Conservation (phyloP, 1,139 yeast genomes). For the Debaryomyces subglobosus region DNA sequence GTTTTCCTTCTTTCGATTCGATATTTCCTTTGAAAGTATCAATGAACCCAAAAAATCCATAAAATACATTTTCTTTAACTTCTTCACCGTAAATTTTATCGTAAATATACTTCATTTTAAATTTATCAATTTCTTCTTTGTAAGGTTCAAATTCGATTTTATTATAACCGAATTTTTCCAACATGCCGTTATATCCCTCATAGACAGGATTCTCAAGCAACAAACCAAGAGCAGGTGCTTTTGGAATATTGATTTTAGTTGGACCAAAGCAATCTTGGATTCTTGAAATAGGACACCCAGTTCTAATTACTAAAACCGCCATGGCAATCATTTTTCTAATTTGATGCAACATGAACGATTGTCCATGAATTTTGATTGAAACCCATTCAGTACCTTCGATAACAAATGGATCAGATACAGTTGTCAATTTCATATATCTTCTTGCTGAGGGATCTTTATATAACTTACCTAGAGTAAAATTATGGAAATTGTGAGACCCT, state of each 20-base stretch:
- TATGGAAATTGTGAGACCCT: constrained; percentile 94
- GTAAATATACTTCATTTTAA: constrained; percentile 86
- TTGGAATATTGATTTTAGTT: constrained; percentile 84
- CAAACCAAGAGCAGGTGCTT: constrained; percentile 95
- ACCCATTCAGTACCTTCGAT: constrained; percentile 97
- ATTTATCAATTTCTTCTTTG: constrained; percentile 72
- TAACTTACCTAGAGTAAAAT: constrained; percentile 88
- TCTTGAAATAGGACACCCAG: constrained; percentile 78
- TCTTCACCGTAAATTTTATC: constrained; percentile 93
- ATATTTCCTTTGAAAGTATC: constrained; percentile 61
- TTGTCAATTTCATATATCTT: constrained; percentile 77
- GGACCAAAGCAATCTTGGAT: constrained; percentile 79
- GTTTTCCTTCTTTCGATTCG: constrained; percentile 34
- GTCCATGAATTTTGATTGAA: constrained; percentile 95
- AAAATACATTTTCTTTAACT: constrained; percentile 80
- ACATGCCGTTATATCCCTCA: constrained; percentile 75
- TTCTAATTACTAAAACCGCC: constrained; percentile 84
- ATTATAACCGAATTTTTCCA: constrained; percentile 79
- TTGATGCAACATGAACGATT: constrained; percentile 97
- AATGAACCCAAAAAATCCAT: constrained; percentile 85
- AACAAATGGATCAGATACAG: constrained; percentile 87
- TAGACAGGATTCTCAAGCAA: constrained; percentile 90
- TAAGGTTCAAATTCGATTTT: constrained; percentile 71
- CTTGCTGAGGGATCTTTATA: constrained; percentile 84
- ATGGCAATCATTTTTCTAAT: constrained; percentile 97